Percentiles rank a stretch among this genome's conserved stretches.
These are phyloP conservation scores for Pachysandra terminalis DNA, from an alignment of 164 flowering plant species.

Conservation along the genomic window DNA sequence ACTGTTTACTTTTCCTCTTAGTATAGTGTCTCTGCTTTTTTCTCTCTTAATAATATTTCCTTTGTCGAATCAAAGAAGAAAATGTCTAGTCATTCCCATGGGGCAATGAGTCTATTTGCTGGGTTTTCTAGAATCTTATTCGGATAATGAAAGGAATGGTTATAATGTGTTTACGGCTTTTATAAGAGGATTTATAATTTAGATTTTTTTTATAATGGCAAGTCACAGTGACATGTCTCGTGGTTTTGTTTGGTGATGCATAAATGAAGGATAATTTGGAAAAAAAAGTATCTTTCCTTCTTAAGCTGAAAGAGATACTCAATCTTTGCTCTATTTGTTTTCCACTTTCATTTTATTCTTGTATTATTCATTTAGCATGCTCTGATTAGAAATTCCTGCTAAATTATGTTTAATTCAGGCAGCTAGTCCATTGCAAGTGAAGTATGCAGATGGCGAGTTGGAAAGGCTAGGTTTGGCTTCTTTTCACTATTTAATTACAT, in stretches of 20 bases:
- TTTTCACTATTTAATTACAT: constrained; percentile 14
- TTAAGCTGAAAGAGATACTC: no score
- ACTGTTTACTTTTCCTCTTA: not conserved
- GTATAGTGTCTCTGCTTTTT: not conserved
- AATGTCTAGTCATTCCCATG: not conserved
- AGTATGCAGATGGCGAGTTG: constrained; percentile 99
- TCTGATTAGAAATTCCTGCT: constrained; percentile 5
- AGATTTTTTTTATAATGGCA: not conserved
- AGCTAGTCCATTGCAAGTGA: constrained; percentile 98
- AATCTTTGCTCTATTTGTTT: not conserved
- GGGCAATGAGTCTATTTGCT: not conserved
- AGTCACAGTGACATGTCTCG: not conserved
- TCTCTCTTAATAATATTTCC: not conserved
- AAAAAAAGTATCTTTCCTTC: not conserved
- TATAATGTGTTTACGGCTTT: not conserved
- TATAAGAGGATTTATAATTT: not conserved
- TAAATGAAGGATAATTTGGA: not conserved
- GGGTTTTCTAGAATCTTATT: not conserved
- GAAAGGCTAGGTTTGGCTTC: constrained; percentile 80
- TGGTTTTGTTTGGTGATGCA: not conserved
- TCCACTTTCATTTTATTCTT: not conserved
- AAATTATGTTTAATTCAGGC: constrained; percentile 58
- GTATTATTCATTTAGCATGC: not conserved
- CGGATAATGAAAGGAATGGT: not conserved
- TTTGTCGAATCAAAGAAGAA: not conserved